Percentiles rank a stretch among this genome's conserved stretches.
Evolutionary conservation across 2,329 filamentous ascomycete genomes (phyloP).

Genomic region (Furcasterigmium furcatum): DNA sequence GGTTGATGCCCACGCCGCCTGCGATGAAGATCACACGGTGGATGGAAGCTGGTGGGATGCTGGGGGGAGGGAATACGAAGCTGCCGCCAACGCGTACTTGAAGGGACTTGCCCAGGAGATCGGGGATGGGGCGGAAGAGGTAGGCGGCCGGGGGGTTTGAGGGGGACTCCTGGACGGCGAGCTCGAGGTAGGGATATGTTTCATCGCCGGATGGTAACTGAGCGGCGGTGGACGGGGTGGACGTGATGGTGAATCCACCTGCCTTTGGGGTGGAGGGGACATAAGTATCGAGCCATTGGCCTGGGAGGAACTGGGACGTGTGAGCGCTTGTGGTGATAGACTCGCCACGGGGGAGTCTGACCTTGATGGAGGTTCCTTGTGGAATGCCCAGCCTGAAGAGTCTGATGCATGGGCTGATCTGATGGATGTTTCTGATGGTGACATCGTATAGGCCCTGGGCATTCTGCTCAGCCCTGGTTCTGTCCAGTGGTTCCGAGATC

Average conservation of each 20-base stretch:
- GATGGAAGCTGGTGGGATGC: conserved; percentile 38
- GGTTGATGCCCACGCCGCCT: conserved; percentile 81
- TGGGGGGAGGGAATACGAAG: conserved; percentile 72
- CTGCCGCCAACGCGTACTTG: conserved; percentile 73
- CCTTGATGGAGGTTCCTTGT: conserved; percentile 40
- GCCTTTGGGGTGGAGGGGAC: conserved; percentile 66
- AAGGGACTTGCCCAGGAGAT: conserved; percentile 58
- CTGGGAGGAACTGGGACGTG: conserved; percentile 64
- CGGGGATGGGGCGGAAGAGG: conserved; percentile 59
- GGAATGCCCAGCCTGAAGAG: conserved; percentile 63
- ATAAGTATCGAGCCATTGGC: conserved; percentile 86
- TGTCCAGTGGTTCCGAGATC: not conserved
- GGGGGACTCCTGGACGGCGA: conserved; percentile 72
- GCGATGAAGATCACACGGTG: conserved; percentile 70
- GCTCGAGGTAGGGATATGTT: conserved; percentile 58
- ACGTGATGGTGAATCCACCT: conserved; percentile 88
- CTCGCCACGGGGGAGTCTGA: no score
- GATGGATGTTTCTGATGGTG: conserved; percentile 54
- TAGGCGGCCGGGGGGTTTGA: conserved; percentile 71
- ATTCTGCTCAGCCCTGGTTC: no score
- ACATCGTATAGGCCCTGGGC: conserved; percentile 56
- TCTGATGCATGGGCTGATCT: conserved; percentile 65
- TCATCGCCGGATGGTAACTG: not conserved
- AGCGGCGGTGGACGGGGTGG: conserved; percentile 57
- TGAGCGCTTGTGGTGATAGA: conserved; percentile 11